These are phyloP conservation scores for Eucalyptus polybractea DNA, from an alignment of 345 rosid species.

Conservation along the genomic window DNA sequence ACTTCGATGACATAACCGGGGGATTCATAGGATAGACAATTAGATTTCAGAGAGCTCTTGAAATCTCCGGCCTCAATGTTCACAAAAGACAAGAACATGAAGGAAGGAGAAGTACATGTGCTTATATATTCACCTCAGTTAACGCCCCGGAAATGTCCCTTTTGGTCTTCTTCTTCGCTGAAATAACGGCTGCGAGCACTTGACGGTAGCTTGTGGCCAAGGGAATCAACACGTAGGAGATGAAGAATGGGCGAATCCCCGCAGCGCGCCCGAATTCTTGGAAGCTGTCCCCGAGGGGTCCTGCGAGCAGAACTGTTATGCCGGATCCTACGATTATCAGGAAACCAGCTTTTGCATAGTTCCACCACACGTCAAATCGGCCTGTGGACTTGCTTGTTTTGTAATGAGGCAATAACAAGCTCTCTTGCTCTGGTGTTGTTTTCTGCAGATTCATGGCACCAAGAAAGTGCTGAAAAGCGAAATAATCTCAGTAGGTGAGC, in stretches of 20 bases:
- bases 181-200: background rate
- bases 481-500: background rate
- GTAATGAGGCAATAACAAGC: background rate
- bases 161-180: constrained; percentile 15
- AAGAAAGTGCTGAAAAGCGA: background rate
- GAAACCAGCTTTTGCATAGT: constrained; percentile 9
- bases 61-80: background rate
- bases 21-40: background rate
- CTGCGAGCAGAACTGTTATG: constrained; percentile 4
- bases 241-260: constrained; percentile 17
- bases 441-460: background rate
- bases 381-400: background rate
- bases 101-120: background rate
- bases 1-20: background rate
- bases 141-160: constrained; percentile 22
- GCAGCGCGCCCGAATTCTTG: constrained; percentile 7
- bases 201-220: constrained; percentile 17
- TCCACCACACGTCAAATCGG: constrained; percentile 8
- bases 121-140: constrained; percentile 14
- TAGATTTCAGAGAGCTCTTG: background rate
- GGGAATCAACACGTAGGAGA: constrained; percentile 30
- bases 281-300: constrained; percentile 13
- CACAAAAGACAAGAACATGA: background rate
- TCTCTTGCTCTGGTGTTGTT: constrained; percentile 2
- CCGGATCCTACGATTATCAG: constrained; percentile 20